A percentile compares a stretch with the other conserved stretches of the same genome.
Conservation (phyloP, 208 protist genomes). For the Blechomonas ayalai region DNA sequence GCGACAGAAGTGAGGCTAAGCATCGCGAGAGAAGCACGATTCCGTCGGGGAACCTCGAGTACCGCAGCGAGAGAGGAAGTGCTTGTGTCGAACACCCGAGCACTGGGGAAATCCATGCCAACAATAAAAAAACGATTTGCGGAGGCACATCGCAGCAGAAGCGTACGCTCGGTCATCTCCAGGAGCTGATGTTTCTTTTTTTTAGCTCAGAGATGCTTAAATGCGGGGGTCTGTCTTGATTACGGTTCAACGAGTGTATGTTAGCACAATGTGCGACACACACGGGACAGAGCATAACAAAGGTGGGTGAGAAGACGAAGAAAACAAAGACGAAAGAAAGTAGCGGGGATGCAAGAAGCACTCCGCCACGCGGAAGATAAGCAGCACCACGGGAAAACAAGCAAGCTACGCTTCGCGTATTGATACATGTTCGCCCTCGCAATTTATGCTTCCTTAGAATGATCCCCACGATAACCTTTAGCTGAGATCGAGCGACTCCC, state of each 20-base stretch:
- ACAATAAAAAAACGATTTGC: conserved; percentile 52
- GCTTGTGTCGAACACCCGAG: conserved; percentile 70
- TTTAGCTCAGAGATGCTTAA: not conserved
- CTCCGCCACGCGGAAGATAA: no score
- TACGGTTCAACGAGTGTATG: not conserved
- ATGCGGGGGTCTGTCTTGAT: not conserved
- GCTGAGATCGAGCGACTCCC: not conserved
- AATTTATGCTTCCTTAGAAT: no score
- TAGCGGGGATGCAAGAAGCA: no score
- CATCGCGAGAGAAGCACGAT: conserved; percentile 28
- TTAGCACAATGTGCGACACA: no score
- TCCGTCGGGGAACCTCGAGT: conserved; percentile 36
- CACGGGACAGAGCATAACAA: no score
- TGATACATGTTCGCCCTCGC: no score
- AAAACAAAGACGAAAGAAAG: no score
- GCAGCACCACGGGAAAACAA: no score
- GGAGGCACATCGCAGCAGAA: conserved; percentile 50
- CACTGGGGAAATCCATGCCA: conserved; percentile 71
- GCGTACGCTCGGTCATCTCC: conserved; percentile 68
- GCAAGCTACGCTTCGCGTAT: no score
- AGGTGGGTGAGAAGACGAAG: no score
- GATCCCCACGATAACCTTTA: no score
- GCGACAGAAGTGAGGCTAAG: conserved; percentile 60
- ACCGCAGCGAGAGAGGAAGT: conserved; percentile 34
- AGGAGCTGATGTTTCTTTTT: conserved; percentile 13